A percentile compares a stretch with the other conserved stretches of the same genome.
Evolutionary conservation across 148 eudicot genomes (phyloP).

Genomic region (Limonium bicolor): DNA sequence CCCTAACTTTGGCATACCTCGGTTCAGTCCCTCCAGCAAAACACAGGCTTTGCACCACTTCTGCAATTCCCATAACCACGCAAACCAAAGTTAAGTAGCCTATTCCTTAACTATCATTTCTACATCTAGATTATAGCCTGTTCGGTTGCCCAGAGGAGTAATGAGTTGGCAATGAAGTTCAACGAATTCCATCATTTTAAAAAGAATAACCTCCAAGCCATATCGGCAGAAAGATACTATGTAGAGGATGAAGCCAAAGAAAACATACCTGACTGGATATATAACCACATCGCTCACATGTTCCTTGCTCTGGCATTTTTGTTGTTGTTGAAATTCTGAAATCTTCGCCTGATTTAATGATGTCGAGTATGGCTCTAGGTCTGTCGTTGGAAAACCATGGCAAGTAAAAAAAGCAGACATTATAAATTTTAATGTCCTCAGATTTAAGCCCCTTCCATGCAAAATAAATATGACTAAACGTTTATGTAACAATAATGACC

Average conservation of each 20-base stretch:
- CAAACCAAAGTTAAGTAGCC: too few species aligned
- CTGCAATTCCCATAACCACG: conserved; percentile 33
- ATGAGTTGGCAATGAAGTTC: too few species aligned
- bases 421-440: too few species aligned
- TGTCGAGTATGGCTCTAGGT: conserved; percentile 94
- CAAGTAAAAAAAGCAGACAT: conserved; percentile 1
- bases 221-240: not conserved
- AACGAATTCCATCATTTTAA: too few species aligned
- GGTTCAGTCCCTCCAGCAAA: conserved; percentile 79
- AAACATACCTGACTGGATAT: conserved; percentile 75
- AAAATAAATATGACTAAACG: not conserved
- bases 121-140: too few species aligned
- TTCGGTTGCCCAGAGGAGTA: too few species aligned
- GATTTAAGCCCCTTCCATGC: not conserved
- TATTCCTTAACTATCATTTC: too few species aligned
- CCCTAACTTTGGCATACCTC: conserved; percentile 90
- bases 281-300: conserved; percentile 89
- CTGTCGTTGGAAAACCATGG: conserved; percentile 19
- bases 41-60: conserved; percentile 99
- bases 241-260: conserved; percentile 2
- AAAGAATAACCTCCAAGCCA: too few species aligned
- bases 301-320: conserved; percentile 99
- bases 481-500: conserved; percentile 19
- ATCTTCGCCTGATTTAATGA: conserved; percentile 87
- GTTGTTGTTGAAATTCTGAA: conserved; percentile 85